Conservation (phyloP, 306 rosid species). For the Citrullus colocynthis region DNA sequence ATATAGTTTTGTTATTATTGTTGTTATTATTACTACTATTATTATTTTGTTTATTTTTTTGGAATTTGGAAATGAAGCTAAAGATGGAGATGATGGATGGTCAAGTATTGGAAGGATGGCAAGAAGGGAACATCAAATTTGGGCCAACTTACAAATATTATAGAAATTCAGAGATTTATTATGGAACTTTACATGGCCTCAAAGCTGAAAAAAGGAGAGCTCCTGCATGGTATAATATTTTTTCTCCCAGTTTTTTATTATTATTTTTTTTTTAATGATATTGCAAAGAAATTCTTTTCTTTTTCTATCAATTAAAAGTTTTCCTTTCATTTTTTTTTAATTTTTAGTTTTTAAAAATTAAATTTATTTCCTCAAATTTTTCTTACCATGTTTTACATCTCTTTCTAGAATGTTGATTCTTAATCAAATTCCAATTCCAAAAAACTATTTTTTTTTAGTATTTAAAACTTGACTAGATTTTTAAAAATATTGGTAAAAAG, state of each 20-base stretch:
- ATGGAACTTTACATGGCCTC: conserved; percentile 33
- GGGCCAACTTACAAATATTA: conserved; percentile 83
- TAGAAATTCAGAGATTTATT: conserved; percentile 59
- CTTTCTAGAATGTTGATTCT: too few relatives aligned
- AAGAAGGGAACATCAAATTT: conserved; percentile 60
- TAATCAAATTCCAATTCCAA: too few relatives aligned
- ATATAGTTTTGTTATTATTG: not conserved
- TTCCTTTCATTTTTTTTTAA: not conserved
- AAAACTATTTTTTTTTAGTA: too few relatives aligned
- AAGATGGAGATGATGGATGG: conserved; percentile 48
- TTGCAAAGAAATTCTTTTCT: too few relatives aligned
- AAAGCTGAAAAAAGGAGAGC: conserved; percentile 47
- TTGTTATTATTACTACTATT: too few relatives aligned
- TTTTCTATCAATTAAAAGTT: too few relatives aligned
- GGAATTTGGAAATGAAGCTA: conserved; percentile 39
- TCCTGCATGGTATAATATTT: conserved; percentile 56
- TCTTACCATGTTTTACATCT: too few relatives aligned
- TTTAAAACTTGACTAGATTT: too few relatives aligned
- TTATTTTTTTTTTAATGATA: not conserved
- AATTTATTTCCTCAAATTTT: too few relatives aligned
- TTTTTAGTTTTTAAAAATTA: too few relatives aligned
- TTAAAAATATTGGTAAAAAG: too few relatives aligned
- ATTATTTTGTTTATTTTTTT: not conserved
- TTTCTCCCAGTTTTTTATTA: too few relatives aligned
- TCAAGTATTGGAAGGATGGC: conserved; percentile 55